Evolutionary conservation across 164 flowering plant genomes (phyloP).

Genomic region (Sextonia rubra): DNA sequence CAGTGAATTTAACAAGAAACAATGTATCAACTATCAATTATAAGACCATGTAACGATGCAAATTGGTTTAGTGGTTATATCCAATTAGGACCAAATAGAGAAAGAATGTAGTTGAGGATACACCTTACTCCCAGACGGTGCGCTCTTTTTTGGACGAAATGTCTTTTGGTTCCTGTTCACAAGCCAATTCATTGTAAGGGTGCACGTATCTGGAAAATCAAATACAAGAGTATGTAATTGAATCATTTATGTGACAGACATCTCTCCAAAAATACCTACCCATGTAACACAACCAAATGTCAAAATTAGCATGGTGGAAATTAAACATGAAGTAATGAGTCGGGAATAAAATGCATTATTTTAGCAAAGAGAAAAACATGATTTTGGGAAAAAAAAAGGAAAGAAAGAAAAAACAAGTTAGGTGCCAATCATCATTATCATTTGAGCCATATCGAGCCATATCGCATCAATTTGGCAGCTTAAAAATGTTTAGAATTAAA

Average conservation of each 20-base stretch:
- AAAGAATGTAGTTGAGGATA: not conserved
- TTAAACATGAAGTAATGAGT: not conserved
- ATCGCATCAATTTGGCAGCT: too few species aligned
- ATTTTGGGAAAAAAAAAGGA: not conserved
- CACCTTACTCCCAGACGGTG: constrained; percentile 97
- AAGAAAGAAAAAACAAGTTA: not conserved
- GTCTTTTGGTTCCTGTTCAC: constrained; percentile 81
- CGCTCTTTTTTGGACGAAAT: constrained; percentile 94
- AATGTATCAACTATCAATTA: not conserved
- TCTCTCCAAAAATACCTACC: not conserved
- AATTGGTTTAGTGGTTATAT: constrained; percentile 2
- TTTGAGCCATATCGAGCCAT: too few species aligned
- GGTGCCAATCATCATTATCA: too few species aligned
- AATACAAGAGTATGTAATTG: not conserved
- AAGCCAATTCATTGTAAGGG: constrained; percentile 9
- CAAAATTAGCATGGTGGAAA: not conserved
- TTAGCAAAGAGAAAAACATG: not conserved
- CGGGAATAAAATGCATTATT: not conserved
- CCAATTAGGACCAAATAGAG: not conserved
- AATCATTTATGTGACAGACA: not conserved
- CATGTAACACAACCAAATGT: not conserved
- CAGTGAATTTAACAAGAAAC: not conserved
- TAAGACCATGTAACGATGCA: constrained; percentile 1
- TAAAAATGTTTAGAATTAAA: not conserved
- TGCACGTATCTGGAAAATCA: constrained; percentile 3